Evolutionary conservation across 23 red algal species (phyloP), one percentile per base, ranked within the genome.

Genomic region (Gracilaria vermiculophylla): DNA sequence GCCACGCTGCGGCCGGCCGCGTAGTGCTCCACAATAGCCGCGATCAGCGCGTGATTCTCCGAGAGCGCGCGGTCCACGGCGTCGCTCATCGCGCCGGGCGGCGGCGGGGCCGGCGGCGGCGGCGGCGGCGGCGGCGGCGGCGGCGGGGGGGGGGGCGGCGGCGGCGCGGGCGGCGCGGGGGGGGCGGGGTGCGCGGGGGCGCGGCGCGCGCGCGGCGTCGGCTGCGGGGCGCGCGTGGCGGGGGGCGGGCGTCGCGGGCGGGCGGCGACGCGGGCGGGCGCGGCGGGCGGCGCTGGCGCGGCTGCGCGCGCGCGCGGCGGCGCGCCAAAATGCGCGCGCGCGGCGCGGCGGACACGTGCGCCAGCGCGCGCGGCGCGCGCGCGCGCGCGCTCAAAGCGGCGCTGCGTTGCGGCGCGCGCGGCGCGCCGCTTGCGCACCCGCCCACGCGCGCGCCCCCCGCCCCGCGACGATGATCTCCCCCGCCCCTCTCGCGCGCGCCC

Each of bases 41-140:
- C 77, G 51, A 92, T 92, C 34, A 92, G 64, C 33, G 88, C 76
- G 69, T 92, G 65, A 40, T 92, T 92, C 29, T 80, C 69, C 1
- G 75, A 81, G 5, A 92, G 78, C 66, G 85, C 71, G 28, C 85
- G 85, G 85, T 76, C 69, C 45, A 89, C 85, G 53, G 67, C 39
- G 70, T 76, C 85, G 52, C 61, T 70, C 81, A 86, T 86, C n/a
- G 4, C 41, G 34, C 7, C 7, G 53, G 29, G 44, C 53, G 43
- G 43, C 6, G 6, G 43, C 12, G 19, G 49, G 54, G 50, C 27
- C 50, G 53, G 29, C 50, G 56, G 25, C 16, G 28, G 25, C 23
- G 77, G 50, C 31, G 54, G 54, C 24, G 52, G 25, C 8, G 50
- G 49, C 36, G 3, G 27, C 36, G 34, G 7, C 7, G 55, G 55